Base-by-base conservation (phyloP, 306 rosid genomes). In the Quercus wislizeni region DNA sequence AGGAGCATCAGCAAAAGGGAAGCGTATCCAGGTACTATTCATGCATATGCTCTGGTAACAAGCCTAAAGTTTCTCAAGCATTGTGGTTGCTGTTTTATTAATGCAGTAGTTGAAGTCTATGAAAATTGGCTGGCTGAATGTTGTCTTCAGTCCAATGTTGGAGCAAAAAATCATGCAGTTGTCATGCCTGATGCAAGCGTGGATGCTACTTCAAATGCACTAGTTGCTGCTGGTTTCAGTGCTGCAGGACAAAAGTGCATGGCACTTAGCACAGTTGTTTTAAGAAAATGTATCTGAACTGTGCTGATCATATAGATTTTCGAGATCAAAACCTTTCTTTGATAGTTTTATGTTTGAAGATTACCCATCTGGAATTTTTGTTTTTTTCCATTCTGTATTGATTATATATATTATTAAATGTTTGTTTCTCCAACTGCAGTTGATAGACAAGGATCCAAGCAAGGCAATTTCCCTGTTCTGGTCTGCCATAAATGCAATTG, bases 201-300 rank as follows among this genome's bases (percentile, higher is more conserved):
- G 77, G 90, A 90, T 77, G 86, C 91, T 64, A 81, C 92, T 64
- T 74, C 86, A 83, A 88, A 85, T 58, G 87, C 92, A 69, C 27
- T 90, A 54, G 85, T 86, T 46, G 83, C 94, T 6, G 91, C 94
- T 73, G 92, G 94, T 69, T 90, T 90, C 69, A 91, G 94, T 79
- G 92, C 94, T 65, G 92, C 92, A 69, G 94, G 92, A 80, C 92
- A 90, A 73, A 85, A 88, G 68, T 90, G 90, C 85, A 83, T 83
- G 85, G 88, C 90, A 17, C 89, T 88, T 38, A 90, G 89, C 77
- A 79, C 91, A 2, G 85, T 86, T 81, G 81, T 90, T 55, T 90
- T 90, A 35, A 35, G 43, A 35, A 35, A 35, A 35, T 35, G 43
- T 35, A 35, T 35, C 43, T 35, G 43, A 35, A 35, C 43, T 35